Evolutionary conservation across 1,139 yeast genomes (phyloP), one percentile per base, ranked within the genome.

Genomic region (Diutina ranongensis): DNA sequence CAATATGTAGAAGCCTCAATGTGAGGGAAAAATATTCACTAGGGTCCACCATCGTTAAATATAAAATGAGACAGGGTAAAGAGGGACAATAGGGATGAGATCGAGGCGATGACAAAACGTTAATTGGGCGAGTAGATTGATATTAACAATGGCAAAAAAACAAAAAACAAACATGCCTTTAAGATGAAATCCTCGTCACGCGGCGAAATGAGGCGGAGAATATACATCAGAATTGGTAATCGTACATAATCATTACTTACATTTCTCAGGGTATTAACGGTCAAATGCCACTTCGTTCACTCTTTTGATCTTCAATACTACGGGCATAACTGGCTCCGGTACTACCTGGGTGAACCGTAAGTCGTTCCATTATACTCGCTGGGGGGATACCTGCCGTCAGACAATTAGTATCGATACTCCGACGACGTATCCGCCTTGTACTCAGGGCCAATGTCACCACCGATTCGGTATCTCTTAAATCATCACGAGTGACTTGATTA

Each of bases 371-470:
- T 10, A 78, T 76, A 49, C 80, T 74, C 2, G 82, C 80, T 0
- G 83, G 83, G 1, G 83, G 76, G n/a, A 78, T 78, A 0, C 82
- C 82, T 10, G 76, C 65, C 1, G 80, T 74, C 50, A 80, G 74
- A 42, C 81, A 72, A 52, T 74, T 76, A 12, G 83, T 77, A 46
- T 76, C 82, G 25, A 73, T 58, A 35, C 81, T 75, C 49, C 78
- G 59, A 52, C 80, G 63, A 50, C 79, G 61, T 20, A 64, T 55
- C 47, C 77, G 61, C 45, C 80, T 57, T 3, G 78, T 67, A 1
- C 76, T 69, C 47, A 76, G 69, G 2, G 81, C 80, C 50, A 76
- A 60, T 0, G 81, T 76, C 19, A 76, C 69, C 16, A 76, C 74
- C 4, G 75, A 68, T 47, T 76, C 78, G 46, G 76, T 72, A 51